Conservation (phyloP, 2,329 filamentous ascomycete genomes). For the Pseudonectria foliicola region DNA sequence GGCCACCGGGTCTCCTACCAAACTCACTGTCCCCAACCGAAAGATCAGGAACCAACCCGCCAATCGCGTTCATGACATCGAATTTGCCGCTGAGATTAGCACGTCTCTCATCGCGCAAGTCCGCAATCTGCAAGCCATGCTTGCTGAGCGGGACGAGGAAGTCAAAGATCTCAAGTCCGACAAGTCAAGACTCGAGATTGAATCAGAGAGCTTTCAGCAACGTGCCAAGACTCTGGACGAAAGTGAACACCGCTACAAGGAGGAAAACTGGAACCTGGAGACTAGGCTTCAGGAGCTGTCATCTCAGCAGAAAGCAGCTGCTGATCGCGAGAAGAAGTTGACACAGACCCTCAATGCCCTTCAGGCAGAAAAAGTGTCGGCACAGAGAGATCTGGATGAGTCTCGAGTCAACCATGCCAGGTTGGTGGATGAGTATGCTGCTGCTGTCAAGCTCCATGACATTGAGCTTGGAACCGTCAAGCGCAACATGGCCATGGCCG, state of each 20-base stretch:
- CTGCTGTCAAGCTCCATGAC: constrained; percentile 75
- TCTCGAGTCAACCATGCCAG: constrained; percentile 73
- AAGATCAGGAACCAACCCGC: constrained; percentile 86
- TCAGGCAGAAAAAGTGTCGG: constrained; percentile 65
- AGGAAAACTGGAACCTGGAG: constrained; percentile 97
- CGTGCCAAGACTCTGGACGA: constrained; percentile 80
- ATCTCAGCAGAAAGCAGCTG: constrained; percentile 63
- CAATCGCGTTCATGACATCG: constrained; percentile 87
- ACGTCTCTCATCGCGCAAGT: constrained; percentile 92
- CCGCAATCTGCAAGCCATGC: constrained; percentile 75
- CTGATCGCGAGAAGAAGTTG: constrained; percentile 78
- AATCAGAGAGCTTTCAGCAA: constrained; percentile 71
- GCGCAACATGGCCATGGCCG: constrained; percentile 68
- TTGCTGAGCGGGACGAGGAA: constrained; percentile 82
- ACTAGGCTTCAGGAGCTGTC: constrained; percentile 82
- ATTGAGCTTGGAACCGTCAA: constrained; percentile 80
- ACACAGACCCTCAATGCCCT: constrained; percentile 62
- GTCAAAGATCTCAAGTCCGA: constrained; percentile 69
- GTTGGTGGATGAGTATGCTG: constrained; percentile 71
- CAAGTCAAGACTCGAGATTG: constrained; percentile 72
- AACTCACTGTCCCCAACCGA: constrained; percentile 77
- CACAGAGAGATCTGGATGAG: constrained; percentile 87
- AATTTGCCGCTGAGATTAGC: constrained; percentile 97
- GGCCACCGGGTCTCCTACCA: constrained; percentile 79
- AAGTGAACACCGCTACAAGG: constrained; percentile 92